Percentiles rank a stretch among this genome's conserved stretches.
Evolutionary conservation across 1,284 basidiomycete species (phyloP).

Genomic region (Moesziomyces parantarcticus): DNA sequence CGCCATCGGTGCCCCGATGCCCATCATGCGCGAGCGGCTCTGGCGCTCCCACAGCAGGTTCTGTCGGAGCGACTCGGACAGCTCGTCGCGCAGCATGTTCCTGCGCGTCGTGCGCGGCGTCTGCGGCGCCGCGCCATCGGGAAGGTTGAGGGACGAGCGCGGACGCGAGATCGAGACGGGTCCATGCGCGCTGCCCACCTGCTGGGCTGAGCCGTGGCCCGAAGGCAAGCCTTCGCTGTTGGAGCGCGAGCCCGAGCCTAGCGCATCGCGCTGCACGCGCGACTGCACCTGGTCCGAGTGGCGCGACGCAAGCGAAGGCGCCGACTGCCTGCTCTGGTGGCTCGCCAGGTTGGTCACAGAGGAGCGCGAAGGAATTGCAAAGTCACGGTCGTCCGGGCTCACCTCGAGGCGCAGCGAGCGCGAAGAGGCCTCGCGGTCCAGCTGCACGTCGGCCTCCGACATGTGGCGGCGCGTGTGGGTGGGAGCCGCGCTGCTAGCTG

Average conservation of each 20-base stretch:
- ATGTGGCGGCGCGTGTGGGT: slow-evolving; percentile 12
- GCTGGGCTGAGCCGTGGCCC: slow-evolving; percentile 17
- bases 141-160: slow-evolving; percentile 44
- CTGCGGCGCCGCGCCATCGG: slow-evolving; percentile 73
- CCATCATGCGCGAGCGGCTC: slow-evolving; percentile 62
- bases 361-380: slow-evolving; percentile 42
- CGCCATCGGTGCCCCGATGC: slow-evolving; percentile 52
- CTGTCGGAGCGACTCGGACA: slow-evolving; percentile 83
- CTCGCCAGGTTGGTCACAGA: slow-evolving; percentile 27
- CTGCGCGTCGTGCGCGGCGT: slow-evolving; percentile 85
- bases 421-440: slow-evolving; percentile 35
- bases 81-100: slow-evolving; percentile 83
- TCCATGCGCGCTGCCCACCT: slow-evolving; percentile 14
- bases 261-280: slow-evolving; percentile 23
- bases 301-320: slow-evolving; percentile 36
- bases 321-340: slow-evolving; percentile 31
- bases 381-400: slow-evolving; percentile 46
- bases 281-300: slow-evolving; percentile 37
- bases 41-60: slow-evolving; percentile 85
- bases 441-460: slow-evolving; percentile 25
- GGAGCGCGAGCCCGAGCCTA: slow-evolving; percentile 42
- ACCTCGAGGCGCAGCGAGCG: slow-evolving; percentile 50
- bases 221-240: slow-evolving; percentile 46
- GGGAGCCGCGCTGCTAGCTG: slow-evolving; percentile 5
- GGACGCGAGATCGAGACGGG: slow-evolving; percentile 40